These are phyloP conservation scores for Nannizziopsis arthrosporioides DNA, from an alignment of 2,329 filamentous ascomycete genomes.

Conservation along the genomic window DNA sequence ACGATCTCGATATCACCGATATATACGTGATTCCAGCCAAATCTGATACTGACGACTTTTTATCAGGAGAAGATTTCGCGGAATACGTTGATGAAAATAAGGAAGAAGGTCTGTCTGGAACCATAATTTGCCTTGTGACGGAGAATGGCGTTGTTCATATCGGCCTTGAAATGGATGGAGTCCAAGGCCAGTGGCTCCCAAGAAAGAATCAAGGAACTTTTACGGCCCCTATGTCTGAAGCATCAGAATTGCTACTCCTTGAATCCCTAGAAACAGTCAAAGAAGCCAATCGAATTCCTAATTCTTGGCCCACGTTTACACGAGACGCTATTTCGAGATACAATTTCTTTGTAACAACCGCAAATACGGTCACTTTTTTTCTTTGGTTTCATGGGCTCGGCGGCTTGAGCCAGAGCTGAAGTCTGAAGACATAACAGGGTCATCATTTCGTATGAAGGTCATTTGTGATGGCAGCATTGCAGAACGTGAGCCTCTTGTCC, in stretches of 20 bases:
- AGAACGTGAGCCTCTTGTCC: constrained; percentile 39
- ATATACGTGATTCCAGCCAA: constrained; percentile 46
- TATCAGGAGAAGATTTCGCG: constrained; percentile 41
- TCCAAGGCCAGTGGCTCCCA: constrained; percentile 53
- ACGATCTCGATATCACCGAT: constrained; percentile 49
- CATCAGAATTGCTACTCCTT: constrained; percentile 34
- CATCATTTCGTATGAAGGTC: constrained; percentile 45
- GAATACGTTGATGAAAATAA: constrained; percentile 31
- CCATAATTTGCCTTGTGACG: constrained; percentile 48
- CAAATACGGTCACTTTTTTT: constrained; percentile 45
- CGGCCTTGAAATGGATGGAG: constrained; percentile 50
- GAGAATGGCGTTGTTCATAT: constrained; percentile 45
- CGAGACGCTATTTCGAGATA: constrained; percentile 45
- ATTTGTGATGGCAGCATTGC: constrained; percentile 43
- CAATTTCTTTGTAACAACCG: constrained; percentile 47
- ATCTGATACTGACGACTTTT: constrained; percentile 42
- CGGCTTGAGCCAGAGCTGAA: constrained; percentile 47
- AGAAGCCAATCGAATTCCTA: constrained; percentile 17
- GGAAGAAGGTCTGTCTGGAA: constrained; percentile 43
- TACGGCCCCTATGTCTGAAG: constrained; percentile 31
- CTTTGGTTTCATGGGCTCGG: constrained; percentile 45
- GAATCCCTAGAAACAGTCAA: constrained; percentile 35
- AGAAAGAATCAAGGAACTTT: constrained; percentile 32
- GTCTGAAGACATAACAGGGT: constrained; percentile 40
- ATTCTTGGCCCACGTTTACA: constrained; percentile 45